Conservation (phyloP, 2,329 filamentous ascomycete species). For the Curvularia sp. region DNA sequence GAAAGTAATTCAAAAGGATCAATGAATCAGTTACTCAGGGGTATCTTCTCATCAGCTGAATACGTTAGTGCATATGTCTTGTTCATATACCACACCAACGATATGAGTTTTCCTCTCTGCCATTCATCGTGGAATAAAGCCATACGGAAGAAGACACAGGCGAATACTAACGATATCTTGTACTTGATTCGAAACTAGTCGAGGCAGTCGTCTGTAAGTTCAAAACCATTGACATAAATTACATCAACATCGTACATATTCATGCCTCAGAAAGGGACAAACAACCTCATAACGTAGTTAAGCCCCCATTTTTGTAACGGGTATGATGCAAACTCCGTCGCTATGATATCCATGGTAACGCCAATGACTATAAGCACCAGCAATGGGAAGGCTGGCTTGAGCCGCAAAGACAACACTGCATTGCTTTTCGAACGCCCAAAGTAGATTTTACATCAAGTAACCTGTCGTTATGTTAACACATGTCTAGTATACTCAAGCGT, state of each 20-base stretch:
- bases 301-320: not conserved
- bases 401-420: not conserved
- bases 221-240: not conserved
- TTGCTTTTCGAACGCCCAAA: not conserved
- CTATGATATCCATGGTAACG: slow-evolving; percentile 12
- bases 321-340: slow-evolving; percentile 8
- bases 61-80: not conserved
- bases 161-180: not conserved
- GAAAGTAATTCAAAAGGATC: not conserved
- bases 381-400: not conserved
- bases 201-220: not conserved
- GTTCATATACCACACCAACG: not conserved
- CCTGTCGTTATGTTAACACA: not conserved
- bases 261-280: not conserved
- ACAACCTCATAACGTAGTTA: not conserved
- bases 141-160: not conserved
- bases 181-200: not conserved
- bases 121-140: not conserved
- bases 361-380: not conserved
- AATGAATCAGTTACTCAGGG: not conserved
- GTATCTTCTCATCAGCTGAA: not conserved
- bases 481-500: not conserved
- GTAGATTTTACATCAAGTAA: not conserved
- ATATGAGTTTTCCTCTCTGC: not conserved
- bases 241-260: no score